Base-by-base conservation (phyloP, 1,139 yeast species). In the Candida sojae region DNA sequence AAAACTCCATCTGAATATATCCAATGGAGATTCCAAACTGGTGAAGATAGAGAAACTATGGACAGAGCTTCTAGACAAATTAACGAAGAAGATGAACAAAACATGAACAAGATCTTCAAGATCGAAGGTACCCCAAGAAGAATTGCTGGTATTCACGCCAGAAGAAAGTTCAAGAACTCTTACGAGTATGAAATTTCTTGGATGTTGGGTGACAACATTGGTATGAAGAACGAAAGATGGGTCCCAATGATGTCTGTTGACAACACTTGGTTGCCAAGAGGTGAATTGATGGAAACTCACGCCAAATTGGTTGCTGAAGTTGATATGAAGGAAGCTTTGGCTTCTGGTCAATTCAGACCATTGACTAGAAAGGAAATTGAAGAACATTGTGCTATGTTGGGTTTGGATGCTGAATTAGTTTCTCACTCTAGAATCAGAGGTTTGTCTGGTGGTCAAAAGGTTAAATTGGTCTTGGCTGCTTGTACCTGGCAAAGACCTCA, bases 401-500 rank as follows among this genome's bases (percentile, higher is more conserved):
- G 99, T 81, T 86, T 93, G 76, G 99, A 93, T 62, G 87, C 98
- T 68, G 99, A 93, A 83, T 87, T 93, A 77, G 99, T 93, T 75
- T 88, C 99, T 58, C 99, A 93, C 86, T 92, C 98, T 64, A 92
- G 98, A 84, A 93, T 93, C 79, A 91, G 97, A 84, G 98, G 99
- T 87, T 86, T 93, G 71, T 93, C 99, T 63, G 99, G 99, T 87
- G 99, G 99, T 84, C 99, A 93, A 84, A 93, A 93, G 86, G 99
- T 93, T 77, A 93, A 93, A 83, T 88, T 93, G 75, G 99, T 93
- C 68, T 83, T 93, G 73, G 99, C 99, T 78, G 99, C 99, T 78
- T 90, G 99, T 86, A 91, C 98, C 56, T 93, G 99, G 99, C 97
- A 92, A 84, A 92, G 98, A 86, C 99, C 99, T 72, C 99, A 93